Conservation (phyloP, 345 rosid species). For the Cochlearia excelsa region DNA sequence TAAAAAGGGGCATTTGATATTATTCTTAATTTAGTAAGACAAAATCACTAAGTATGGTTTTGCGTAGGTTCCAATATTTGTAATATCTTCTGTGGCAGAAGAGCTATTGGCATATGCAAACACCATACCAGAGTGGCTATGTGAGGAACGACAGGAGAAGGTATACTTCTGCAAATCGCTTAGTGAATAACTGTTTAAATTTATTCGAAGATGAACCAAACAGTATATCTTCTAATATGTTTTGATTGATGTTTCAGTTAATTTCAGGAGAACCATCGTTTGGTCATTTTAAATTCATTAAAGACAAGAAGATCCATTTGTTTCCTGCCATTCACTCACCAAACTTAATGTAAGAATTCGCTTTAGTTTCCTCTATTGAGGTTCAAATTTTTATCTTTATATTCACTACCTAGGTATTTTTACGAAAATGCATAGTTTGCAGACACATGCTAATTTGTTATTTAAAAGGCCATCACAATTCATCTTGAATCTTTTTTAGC, state of each 20-base stretch:
- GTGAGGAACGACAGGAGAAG: conserved; percentile 71
- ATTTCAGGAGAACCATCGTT: conserved; percentile 79
- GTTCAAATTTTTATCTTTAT: conserved; percentile 7
- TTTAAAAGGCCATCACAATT: too few relatives aligned
- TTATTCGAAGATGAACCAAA: conserved; percentile 2
- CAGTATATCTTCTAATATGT: conserved; percentile 7
- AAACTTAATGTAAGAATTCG: conserved; percentile 56
- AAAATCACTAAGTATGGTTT: conserved; percentile 10
- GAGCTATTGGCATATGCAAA: conserved; percentile 72
- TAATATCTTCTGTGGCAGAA: conserved; percentile 73
- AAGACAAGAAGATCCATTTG: conserved; percentile 56
- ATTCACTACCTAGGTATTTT: background rate
- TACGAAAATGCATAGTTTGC: background rate
- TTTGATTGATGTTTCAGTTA: conserved; percentile 52
- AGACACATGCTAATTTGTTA: background rate
- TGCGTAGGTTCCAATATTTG: conserved; percentile 69
- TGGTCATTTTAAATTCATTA: conserved; percentile 56
- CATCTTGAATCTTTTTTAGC: too few relatives aligned
- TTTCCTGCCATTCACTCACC: conserved; percentile 76
- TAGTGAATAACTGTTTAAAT: background rate
- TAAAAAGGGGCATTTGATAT: background rate
- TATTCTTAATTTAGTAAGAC: background rate
- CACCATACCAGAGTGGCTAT: conserved; percentile 82
- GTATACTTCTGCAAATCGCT: conserved; percentile 38
- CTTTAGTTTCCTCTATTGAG: conserved; percentile 3